A percentile compares a stretch with the other conserved stretches of the same genome.
These are phyloP conservation scores for Sphaerulina vaccinii DNA, from an alignment of 2,329 filamentous ascomycete genomes.

Conservation along the genomic window DNA sequence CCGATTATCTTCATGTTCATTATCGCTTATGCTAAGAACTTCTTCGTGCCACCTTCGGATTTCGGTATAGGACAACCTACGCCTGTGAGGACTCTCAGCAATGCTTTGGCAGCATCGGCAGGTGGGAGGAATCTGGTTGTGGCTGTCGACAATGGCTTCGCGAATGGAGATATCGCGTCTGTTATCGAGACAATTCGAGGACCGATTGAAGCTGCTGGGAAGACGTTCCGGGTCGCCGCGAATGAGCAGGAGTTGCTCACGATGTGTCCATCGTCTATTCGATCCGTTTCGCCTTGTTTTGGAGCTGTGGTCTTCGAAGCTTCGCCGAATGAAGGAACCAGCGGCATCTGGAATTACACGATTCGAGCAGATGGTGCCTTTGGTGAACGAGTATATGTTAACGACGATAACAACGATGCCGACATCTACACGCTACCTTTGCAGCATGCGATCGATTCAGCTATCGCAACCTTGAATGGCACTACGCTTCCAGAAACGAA, in stretches of 20 bases:
- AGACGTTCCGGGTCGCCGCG: slow-evolving; percentile 55
- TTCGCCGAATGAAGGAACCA: slow-evolving; percentile 68
- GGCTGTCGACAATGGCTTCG: slow-evolving; percentile 72
- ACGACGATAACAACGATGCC: slow-evolving; percentile 67
- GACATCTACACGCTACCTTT: slow-evolving; percentile 77
- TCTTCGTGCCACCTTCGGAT: slow-evolving; percentile 74
- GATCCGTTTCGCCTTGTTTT: slow-evolving; percentile 69
- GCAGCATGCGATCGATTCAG: slow-evolving; percentile 72
- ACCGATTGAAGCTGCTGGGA: slow-evolving; percentile 57
- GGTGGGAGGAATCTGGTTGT: slow-evolving; percentile 67
- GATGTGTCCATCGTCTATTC: slow-evolving; percentile 57
- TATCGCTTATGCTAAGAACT: slow-evolving; percentile 65
- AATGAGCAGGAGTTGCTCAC: slow-evolving; percentile 59
- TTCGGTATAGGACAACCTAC: slow-evolving; percentile 68
- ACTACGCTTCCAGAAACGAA: slow-evolving; percentile 44
- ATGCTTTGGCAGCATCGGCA: slow-evolving; percentile 60
- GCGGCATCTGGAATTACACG: slow-evolving; percentile 80
- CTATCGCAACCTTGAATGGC: slow-evolving; percentile 61
- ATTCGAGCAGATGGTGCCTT: slow-evolving; percentile 73
- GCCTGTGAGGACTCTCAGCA: slow-evolving; percentile 62
- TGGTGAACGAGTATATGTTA: slow-evolving; percentile 62
- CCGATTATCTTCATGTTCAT: slow-evolving; percentile 54
- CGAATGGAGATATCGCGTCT: slow-evolving; percentile 67
- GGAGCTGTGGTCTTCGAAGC: slow-evolving; percentile 72
- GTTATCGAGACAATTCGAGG: slow-evolving; percentile 65